Evolutionary conservation across 2,329 filamentous ascomycete genomes (phyloP).

Genomic region (Colletotrichum paranaense): DNA sequence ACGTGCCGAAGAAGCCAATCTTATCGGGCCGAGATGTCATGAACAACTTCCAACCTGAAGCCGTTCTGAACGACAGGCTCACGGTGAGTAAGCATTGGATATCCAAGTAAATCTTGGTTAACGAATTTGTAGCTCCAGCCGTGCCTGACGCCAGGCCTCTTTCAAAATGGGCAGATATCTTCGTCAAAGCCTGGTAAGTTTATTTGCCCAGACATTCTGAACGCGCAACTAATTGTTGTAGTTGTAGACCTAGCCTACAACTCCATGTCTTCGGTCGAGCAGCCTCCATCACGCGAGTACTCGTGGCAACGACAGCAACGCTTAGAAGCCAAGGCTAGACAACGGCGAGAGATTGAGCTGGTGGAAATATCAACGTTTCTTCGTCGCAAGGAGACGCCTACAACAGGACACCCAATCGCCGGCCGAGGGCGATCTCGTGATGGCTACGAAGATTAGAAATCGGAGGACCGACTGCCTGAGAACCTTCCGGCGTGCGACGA

Average conservation of each 20-base stretch:
- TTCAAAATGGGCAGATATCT: constrained; percentile 52
- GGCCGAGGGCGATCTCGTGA: too few relatives aligned
- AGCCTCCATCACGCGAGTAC: constrained; percentile 8
- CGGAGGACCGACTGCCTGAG: neutral
- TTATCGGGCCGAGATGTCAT: constrained; percentile 60
- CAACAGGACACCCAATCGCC: too few relatives aligned
- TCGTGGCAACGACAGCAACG: constrained; percentile 32
- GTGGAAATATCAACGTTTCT: constrained; percentile 52
- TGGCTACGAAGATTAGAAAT: neutral
- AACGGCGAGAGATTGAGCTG: constrained; percentile 46
- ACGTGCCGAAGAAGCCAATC: constrained; percentile 39
- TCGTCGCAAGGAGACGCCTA: constrained; percentile 6
- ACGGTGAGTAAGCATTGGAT: constrained; percentile 42
- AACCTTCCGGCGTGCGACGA: neutral
- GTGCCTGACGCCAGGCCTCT: constrained; percentile 53
- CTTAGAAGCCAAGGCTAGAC: constrained; percentile 38
- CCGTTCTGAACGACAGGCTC: constrained; percentile 55
- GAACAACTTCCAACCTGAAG: constrained; percentile 65
- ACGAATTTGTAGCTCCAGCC: constrained; percentile 46
- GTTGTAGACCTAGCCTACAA: constrained; percentile 29
- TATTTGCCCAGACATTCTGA: neutral
- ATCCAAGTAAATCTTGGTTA: constrained; percentile 10
- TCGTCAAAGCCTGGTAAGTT: constrained; percentile 45
- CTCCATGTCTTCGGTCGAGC: constrained; percentile 31
- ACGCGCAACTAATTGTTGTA: neutral